Percentiles rank a stretch among this genome's conserved stretches.
phyloP scores from a whole-genome alignment of 495 filamentous ascomycete species.

The Usnea hakonensis region DNA sequence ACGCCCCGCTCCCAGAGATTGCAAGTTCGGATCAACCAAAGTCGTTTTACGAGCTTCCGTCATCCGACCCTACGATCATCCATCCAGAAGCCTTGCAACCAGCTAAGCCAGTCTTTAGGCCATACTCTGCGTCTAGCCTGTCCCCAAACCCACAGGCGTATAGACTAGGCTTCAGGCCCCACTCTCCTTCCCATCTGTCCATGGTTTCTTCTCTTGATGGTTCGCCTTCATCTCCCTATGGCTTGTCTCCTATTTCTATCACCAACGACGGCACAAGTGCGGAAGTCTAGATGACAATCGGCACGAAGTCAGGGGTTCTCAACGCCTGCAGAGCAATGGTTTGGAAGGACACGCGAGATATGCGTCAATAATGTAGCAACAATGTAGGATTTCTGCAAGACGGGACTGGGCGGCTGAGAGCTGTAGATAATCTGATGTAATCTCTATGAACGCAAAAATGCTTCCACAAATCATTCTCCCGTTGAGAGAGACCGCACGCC shows the following conservation, averaged over 20 bases:
- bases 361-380: not conserved
- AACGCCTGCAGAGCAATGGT: not conserved
- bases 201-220: not conserved
- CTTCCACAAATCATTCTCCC: not conserved
- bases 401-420: not conserved
- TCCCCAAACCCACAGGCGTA: not conserved
- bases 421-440: not conserved
- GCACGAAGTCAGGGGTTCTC: not conserved
- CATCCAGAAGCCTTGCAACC: not conserved
- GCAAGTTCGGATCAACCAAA: not conserved
- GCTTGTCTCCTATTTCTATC: not conserved
- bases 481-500: not conserved
- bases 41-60: not conserved
- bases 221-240: not conserved
- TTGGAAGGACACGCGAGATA: not conserved
- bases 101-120: not conserved
- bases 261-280: not conserved
- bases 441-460: not conserved
- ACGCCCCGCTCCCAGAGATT: not conserved
- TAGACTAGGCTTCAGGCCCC: not conserved
- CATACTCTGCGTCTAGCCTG: not conserved
- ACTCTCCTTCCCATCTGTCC: not conserved
- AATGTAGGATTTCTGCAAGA: not conserved
- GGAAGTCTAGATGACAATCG: not conserved
- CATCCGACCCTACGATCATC: not conserved